phyloP scores from a whole-genome alignment of 2,329 filamentous ascomycete genomes.

The Alternaria panax region DNA sequence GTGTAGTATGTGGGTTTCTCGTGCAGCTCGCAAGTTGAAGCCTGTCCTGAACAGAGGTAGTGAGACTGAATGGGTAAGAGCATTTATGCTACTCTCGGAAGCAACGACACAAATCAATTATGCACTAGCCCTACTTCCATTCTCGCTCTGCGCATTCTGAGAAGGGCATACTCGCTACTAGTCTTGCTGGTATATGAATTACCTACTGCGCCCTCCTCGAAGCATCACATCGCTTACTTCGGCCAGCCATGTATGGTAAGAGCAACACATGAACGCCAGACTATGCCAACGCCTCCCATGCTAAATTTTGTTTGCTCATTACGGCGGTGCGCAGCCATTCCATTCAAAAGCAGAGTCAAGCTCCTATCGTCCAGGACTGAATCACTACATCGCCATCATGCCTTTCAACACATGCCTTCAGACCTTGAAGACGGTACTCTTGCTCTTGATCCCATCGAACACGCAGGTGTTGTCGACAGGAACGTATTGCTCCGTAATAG shows the following conservation, averaged over 20 bases:
- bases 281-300: neutral
- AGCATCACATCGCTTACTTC: neutral
- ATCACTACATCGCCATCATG: neutral
- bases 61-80: neutral
- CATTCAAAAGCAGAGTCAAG: neutral
- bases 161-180: neutral
- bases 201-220: too few species aligned
- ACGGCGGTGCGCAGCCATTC: neutral
- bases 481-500: conserved; percentile 73
- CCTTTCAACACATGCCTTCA: conserved; percentile 8
- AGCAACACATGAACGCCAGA: neutral
- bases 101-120: neutral
- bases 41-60: neutral
- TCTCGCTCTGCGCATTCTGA: neutral
- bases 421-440: conserved; percentile 60
- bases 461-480: conserved; percentile 70
- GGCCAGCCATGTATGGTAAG: too few species aligned
- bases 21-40: neutral
- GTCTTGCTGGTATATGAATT: neutral
- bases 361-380: neutral
- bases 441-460: conserved; percentile 68
- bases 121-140: neutral
- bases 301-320: neutral
- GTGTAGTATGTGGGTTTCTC: neutral
- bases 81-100: neutral